Percentiles rank a stretch among this genome's conserved stretches.
These are phyloP conservation scores for Tolypocladium inflatum DNA, from an alignment of 2,329 filamentous ascomycete species.

Conservation along the genomic window DNA sequence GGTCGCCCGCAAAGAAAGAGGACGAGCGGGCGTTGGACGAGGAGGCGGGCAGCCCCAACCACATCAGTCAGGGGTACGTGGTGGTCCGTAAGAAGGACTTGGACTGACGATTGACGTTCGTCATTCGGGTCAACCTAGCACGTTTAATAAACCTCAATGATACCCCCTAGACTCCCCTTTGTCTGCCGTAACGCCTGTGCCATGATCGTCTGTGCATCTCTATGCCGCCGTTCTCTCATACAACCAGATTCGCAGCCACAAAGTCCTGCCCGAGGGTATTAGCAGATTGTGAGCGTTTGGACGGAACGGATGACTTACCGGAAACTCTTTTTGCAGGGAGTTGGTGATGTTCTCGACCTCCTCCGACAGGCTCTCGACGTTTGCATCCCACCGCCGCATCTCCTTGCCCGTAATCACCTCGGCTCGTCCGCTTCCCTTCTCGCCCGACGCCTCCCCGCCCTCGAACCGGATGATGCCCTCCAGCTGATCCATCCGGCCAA, in stretches of 20 bases:
- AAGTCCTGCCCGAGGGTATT: constrained; percentile 34
- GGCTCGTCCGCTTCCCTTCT: constrained; percentile 58
- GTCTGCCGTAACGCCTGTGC: constrained; percentile 1
- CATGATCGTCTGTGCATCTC: background rate
- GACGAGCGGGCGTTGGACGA: constrained; percentile 34
- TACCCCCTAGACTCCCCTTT: background rate
- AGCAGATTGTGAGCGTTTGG: background rate
- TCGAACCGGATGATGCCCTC: constrained; percentile 84
- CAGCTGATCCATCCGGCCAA: constrained; percentile 90
- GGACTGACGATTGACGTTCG: constrained; percentile 22
- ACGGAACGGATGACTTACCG: constrained; percentile 31
- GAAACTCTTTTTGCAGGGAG: constrained; percentile 70
- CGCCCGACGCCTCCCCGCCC: constrained; percentile 57
- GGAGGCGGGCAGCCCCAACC: constrained; percentile 35
- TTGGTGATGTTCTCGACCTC: constrained; percentile 84
- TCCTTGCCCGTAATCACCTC: constrained; percentile 57
- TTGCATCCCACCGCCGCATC: constrained; percentile 79
- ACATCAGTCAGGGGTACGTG: constrained; percentile 43
- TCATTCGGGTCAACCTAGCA: background rate
- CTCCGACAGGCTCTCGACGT: constrained; percentile 77
- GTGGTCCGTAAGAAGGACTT: constrained; percentile 43
- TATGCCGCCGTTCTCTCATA: constrained; percentile 7
- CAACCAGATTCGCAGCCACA: constrained; percentile 42
- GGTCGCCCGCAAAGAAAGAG: constrained; percentile 20
- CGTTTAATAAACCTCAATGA: background rate